Conservation (phyloP, 108 stramenopile species). For the Nannochloropsis salina region DNA sequence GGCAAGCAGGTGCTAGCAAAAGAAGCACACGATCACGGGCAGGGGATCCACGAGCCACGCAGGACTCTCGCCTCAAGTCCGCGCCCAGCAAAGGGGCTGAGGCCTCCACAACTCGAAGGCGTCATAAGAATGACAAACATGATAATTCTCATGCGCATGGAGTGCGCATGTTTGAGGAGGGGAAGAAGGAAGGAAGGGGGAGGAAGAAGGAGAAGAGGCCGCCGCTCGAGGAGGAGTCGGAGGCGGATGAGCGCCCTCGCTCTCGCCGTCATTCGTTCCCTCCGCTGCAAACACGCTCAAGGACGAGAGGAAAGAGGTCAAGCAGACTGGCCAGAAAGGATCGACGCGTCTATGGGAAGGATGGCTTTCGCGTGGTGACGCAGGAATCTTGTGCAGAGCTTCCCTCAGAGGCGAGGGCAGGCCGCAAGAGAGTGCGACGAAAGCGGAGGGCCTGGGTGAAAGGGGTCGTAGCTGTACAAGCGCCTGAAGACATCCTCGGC, state of each 20-base stretch:
- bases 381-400: no score
- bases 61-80: no score
- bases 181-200: neutral
- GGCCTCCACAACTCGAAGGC: no score
- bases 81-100: no score
- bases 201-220: conserved; percentile 3
- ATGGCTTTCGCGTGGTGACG: neutral
- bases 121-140: neutral
- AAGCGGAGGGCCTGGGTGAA: neutral
- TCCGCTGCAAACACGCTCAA: neutral
- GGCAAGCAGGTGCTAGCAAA: no score
- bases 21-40: no score
- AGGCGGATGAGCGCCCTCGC: neutral
- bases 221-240: neutral
- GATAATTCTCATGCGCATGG: neutral
- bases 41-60: no score
- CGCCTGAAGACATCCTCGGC: neutral
- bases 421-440: neutral
- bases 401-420: neutral
- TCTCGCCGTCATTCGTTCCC: neutral
- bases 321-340: neutral
- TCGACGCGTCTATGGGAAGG: neutral
- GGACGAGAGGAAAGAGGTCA: neutral
- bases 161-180: neutral
- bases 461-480: neutral